phyloP scores from a whole-genome alignment of 352 stramenopile species.

The Elongisporangium senticosum region DNA sequence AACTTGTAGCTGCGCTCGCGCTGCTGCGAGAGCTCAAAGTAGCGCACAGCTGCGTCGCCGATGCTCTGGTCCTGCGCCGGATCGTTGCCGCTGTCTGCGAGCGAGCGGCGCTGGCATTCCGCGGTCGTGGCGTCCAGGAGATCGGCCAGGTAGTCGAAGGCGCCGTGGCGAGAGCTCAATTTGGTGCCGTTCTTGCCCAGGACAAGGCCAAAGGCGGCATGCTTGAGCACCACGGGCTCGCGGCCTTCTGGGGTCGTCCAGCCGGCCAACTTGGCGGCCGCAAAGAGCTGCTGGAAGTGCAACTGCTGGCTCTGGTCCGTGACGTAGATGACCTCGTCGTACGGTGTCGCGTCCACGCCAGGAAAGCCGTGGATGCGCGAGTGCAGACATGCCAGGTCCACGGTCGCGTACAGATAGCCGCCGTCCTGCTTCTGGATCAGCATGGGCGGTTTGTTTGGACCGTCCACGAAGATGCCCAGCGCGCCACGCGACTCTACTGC shows the following conservation, averaged over 20 bases:
- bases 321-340: slow-evolving; percentile 81
- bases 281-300: slow-evolving; percentile 79
- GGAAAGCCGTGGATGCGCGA: slow-evolving; percentile 70
- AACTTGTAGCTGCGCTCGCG: slow-evolving; percentile 86
- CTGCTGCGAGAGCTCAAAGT: slow-evolving; percentile 82
- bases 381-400: slow-evolving; percentile 66
- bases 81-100: slow-evolving; percentile 25
- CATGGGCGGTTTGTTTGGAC: slow-evolving; percentile 66
- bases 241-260: slow-evolving; percentile 28
- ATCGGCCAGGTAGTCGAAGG: slow-evolving; percentile 73
- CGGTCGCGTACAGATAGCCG: slow-evolving; percentile 73
- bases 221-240: slow-evolving; percentile 47
- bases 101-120: slow-evolving; percentile 58
- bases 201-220: slow-evolving; percentile 78
- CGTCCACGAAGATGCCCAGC: slow-evolving; percentile 70
- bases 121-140: slow-evolving; percentile 55
- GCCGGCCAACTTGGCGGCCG: slow-evolving; percentile 41
- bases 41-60: slow-evolving; percentile 72
- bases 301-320: slow-evolving; percentile 77
- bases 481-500: slow-evolving; percentile 56
- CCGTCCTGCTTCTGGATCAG: slow-evolving; percentile 80
- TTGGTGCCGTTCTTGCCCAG: slow-evolving; percentile 72
- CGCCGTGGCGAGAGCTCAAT: slow-evolving; percentile 76
- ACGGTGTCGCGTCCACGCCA: slow-evolving; percentile 51
- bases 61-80: slow-evolving; percentile 41